Conservation (phyloP, 1,139 yeast species). For the Williopsis jadinii region DNA sequence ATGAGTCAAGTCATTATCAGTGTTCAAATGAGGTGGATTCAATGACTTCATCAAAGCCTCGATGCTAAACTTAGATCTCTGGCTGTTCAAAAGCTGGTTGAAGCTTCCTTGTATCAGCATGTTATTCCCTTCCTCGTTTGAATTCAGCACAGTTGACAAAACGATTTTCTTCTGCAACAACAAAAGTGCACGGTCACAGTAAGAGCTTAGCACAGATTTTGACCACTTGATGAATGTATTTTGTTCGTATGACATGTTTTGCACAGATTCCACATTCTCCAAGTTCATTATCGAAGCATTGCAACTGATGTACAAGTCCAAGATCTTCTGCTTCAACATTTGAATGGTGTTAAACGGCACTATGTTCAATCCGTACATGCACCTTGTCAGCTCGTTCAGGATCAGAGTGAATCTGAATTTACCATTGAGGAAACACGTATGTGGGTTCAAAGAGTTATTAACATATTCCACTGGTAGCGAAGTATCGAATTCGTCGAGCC, state of each 20-base stretch:
- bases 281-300: slow-evolving; percentile 36
- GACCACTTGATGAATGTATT: slow-evolving; percentile 41
- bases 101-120: slow-evolving; percentile 20
- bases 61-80: slow-evolving; percentile 19
- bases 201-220: slow-evolving; percentile 41
- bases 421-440: slow-evolving; percentile 39
- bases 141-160: slow-evolving; percentile 20
- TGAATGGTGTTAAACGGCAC: slow-evolving; percentile 31
- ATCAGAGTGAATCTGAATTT: slow-evolving; percentile 47
- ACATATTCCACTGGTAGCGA: slow-evolving; percentile 41
- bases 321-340: slow-evolving; percentile 40
- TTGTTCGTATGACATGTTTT: slow-evolving; percentile 31
- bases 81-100: slow-evolving; percentile 22
- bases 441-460: slow-evolving; percentile 15
- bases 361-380: slow-evolving; percentile 20
- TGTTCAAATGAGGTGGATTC: slow-evolving; percentile 5
- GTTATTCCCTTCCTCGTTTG: slow-evolving; percentile 19
- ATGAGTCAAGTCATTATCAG: slow-evolving; percentile 6
- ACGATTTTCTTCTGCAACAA: slow-evolving; percentile 46
- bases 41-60: slow-evolving; percentile 12
- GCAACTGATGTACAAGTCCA: slow-evolving; percentile 42
- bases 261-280: slow-evolving; percentile 19
- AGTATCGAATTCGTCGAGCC: slow-evolving; percentile 50
- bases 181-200: slow-evolving; percentile 50
- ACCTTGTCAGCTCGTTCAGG: slow-evolving; percentile 38